Base-by-base conservation (phyloP, 129 eudicot genomes). In the Erigeron canadensis region DNA sequence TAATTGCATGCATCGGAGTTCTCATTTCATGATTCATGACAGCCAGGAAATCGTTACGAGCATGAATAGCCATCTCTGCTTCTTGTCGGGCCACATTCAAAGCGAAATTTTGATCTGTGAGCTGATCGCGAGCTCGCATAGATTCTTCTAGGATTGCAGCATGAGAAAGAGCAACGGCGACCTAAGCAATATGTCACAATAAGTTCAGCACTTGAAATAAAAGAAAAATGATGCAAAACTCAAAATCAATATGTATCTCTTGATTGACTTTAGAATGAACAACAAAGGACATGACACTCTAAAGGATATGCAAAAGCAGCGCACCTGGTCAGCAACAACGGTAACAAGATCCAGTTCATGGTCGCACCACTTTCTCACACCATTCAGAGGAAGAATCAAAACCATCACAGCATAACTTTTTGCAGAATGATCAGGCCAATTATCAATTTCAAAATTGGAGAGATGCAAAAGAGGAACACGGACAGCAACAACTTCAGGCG, bases 141-240 rank as follows among this genome's bases (percentile, higher is more conserved):
- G 93, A 87, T 78, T 87, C 89, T 80, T 84, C 89, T 22, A 87
- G 77, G 63, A 81, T 81, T 37, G 92, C 84, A 54, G 92, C 92
- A 76, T 87, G 92, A 73, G 87, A 81, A 74, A 87, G 93, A 77
- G 93, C 93, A 11, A 87, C 93, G 50, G 93, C 89, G 19, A 87
- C 93, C 91, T 86, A 73, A 63, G 41, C 13, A 43, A 56, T 10
- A 64, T 6, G 60, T 21, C 37, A 56, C 16, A 63, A 43, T 41
- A 59, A 69, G 77, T 56, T 70, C 51, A 65, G 65, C 59, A 78
- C 22, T 8, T 50, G 46, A 74, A 15, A 10, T 40, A 45, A 43
- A 47, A 28, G 34, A 28, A 3, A 28, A 28, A 28, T 28, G 34
- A 28, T 28, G 34, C 34, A 28, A 28, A 28, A 28, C 34, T 28